Evolutionary conservation across 2,329 filamentous ascomycete genomes (phyloP).

Genomic region (Davidsoniella eucalypti): DNA sequence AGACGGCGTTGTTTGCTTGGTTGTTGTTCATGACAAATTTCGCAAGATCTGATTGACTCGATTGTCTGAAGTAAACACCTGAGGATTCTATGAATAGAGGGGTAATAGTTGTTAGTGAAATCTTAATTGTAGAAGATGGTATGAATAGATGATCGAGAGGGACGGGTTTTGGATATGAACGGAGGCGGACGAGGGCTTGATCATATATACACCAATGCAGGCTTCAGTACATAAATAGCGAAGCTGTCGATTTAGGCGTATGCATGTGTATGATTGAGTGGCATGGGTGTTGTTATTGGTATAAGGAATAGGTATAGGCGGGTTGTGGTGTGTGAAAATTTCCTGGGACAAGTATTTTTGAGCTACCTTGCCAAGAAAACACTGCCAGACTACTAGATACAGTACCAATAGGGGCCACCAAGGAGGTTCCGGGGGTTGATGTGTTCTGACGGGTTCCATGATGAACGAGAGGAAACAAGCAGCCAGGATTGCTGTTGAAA

Average conservation of each 20-base stretch:
- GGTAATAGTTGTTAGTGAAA: background rate
- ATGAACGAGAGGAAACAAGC: slow-evolving; percentile 4
- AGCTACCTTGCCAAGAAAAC: background rate
- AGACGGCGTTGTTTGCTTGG: slow-evolving; percentile 12
- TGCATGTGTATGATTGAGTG: background rate
- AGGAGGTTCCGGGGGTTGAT: slow-evolving; percentile 4
- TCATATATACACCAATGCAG: background rate
- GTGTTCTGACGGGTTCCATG: slow-evolving; percentile 1
- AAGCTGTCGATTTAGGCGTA: background rate
- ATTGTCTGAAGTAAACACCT: slow-evolving; percentile 18
- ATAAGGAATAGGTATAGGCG: background rate
- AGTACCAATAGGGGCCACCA: slow-evolving; percentile 1
- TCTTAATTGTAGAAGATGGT: background rate
- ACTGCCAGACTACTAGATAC: background rate
- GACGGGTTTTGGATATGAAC: background rate
- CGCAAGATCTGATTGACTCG: slow-evolving; percentile 26
- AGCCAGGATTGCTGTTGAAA: background rate
- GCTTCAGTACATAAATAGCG: background rate
- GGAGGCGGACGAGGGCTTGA: too few relatives aligned
- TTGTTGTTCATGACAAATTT: slow-evolving; percentile 31
- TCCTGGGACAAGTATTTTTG: background rate
- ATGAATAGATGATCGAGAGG: background rate
- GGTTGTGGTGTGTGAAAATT: background rate
- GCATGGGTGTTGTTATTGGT: background rate
- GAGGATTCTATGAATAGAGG: background rate